A percentile compares a stretch with the other conserved stretches of the same genome.
Conservation (phyloP, 148 eudicot genomes). For the Gaultheria prostrata region DNA sequence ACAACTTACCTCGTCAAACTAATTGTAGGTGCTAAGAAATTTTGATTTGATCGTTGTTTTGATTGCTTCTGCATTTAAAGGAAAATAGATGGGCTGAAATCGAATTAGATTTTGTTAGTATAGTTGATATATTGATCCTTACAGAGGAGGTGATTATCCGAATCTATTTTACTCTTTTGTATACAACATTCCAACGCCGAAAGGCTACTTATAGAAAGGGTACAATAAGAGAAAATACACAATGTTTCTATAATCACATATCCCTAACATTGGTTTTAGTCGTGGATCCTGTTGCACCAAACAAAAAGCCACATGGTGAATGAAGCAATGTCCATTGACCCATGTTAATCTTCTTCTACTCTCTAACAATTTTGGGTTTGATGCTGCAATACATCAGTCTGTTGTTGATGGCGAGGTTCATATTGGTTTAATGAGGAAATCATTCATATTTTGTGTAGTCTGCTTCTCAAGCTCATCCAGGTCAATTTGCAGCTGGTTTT, state of each 20-base stretch:
- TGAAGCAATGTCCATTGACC: too few species aligned
- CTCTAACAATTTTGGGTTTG: background rate
- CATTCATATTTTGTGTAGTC: slow-evolving; percentile 39
- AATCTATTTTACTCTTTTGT: background rate
- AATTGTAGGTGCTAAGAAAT: background rate
- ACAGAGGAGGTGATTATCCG: background rate
- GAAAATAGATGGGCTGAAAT: background rate
- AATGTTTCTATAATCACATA: background rate
- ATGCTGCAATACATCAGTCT: background rate
- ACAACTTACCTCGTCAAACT: background rate
- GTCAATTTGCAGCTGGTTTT: too few species aligned
- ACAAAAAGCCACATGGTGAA: too few species aligned
- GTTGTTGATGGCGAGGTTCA: slow-evolving; percentile 4
- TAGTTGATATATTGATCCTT: background rate
- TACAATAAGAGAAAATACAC: background rate
- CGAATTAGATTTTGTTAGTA: background rate
- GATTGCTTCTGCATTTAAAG: background rate
- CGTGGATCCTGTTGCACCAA: background rate
- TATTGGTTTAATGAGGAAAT: background rate
- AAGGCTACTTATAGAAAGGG: background rate
- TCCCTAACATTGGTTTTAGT: background rate
- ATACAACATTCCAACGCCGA: background rate
- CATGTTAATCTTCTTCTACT: background rate
- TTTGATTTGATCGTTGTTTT: background rate
- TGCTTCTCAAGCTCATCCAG: slow-evolving; percentile 90